Base-by-base conservation (phyloP, 129 eudicot genomes). In the Saussurea involucrata region DNA sequence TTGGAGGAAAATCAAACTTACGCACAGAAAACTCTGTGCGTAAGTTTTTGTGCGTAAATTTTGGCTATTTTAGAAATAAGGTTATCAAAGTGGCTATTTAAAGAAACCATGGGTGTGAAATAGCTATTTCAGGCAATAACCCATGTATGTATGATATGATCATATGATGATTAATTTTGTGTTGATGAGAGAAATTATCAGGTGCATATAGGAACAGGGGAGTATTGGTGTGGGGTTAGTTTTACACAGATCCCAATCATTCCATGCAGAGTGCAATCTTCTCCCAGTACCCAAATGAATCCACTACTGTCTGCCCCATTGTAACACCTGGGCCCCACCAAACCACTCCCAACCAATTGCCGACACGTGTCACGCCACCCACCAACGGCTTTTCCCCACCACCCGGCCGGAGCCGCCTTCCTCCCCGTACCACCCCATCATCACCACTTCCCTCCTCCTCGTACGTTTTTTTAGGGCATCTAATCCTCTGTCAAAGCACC, bases 241-340 rank as follows among this genome's bases (percentile, higher is more conserved):
- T 74, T 3, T 67, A 73, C 80, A 34, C 84, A 80, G 27, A 80
- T 80, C 84, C 84, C 84, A 80, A 80, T 32, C 75, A 74, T 74
- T 55, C 84, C 70, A 67, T 34, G 27, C 80, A 80, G 80, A 80
- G 80, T 80, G 84, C 80, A 80, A 80, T 80, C 84, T 80, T 74
- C 84, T n/a, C 84, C 24, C 80, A 67, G 79, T 67, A 80, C 10
- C 37, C 76, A 36, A 33, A 67, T 55, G 71, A 80, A 80, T 80
- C 84, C 84, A 80, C 80, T 74, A 46, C 0, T 80, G 84, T 80
- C 84, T 67, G 80, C 76, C 76, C 68, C 73, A n/a, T 80, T 74
- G 64, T 57, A 66, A 27, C 66, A 55, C 36, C 1, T 63, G 72
- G 75, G n/a, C 36, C 80, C 83, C 83, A 73, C 69, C 0, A 72